Evolutionary conservation across 805 yeast genomes (phyloP), one percentile per base, ranked within the genome.

Genomic region (Tetrapisispora iriomotensis): DNA sequence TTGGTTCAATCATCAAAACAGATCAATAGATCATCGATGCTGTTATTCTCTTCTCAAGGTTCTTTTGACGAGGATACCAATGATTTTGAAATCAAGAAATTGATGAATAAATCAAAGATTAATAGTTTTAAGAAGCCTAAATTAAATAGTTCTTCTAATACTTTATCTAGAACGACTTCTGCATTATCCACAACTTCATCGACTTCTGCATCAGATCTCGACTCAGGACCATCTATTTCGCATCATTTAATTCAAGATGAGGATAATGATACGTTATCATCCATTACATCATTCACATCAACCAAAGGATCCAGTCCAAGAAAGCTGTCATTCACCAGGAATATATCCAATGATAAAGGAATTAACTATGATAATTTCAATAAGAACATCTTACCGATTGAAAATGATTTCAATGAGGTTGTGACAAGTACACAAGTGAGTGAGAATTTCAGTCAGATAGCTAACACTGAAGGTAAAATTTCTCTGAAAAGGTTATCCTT

Each of bases 1-100:
- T 25, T 28, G 7, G 36, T 14, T 32, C 34, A 22, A n/a, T 15
- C 33, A 15, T 14, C 20, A 6, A 28, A 12, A 9, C 31, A 27
- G n/a, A 22, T 36, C 3, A 41, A 41, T 10, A 35, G 35, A 20
- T 23, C 25, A 14, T 30, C 39, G 8, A 24, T 34, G 19, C 14
- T 32, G 32, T 24, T 50, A 14, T 50, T 52, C 24, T 41, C 43
- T 28, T 51, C 61, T 2, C 57, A 53, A 22, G 64, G 62, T 10
- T 57, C 64, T 13, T 59, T 59, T 39, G 64, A 56, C 33, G 64
- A 59, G 24, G 50, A 51, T 25, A 55, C 57, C 42, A 51, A 49
- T 7, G 55, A 50, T 32, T 46, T 37, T 10, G 58, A 55, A 30
- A 20, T 51, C 15, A 41, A 48, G 26, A 38, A 42, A 24, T 35